phyloP scores from a whole-genome alignment of 2,329 filamentous ascomycete genomes.

The Acrodontium crateriforme region DNA sequence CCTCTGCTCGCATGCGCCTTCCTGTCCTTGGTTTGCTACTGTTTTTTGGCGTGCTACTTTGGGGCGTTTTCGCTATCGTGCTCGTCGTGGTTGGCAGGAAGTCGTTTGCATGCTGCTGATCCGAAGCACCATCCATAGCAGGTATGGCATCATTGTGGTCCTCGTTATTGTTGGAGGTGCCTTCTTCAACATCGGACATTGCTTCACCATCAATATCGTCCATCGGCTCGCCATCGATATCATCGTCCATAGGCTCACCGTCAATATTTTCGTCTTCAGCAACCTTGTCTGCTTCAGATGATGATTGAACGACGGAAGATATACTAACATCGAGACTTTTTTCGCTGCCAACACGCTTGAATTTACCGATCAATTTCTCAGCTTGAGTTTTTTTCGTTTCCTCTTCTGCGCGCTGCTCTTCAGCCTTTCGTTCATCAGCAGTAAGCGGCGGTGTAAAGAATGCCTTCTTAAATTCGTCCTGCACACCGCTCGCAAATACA shows the following conservation, averaged over 20 bases:
- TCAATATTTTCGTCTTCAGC: conserved; percentile 23
- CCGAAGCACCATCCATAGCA: conserved; percentile 2
- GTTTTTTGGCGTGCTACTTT: conserved; percentile 14
- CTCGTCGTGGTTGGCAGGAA: conserved; percentile 6
- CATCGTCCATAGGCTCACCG: conserved; percentile 25
- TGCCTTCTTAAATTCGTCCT: conserved; percentile 53
- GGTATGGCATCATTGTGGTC: not conserved
- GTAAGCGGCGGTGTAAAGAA: conserved; percentile 59
- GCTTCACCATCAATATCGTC: conserved; percentile 15
- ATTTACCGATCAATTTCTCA: conserved; percentile 24
- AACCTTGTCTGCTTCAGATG: conserved; percentile 29
- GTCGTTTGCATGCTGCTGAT: conserved; percentile 6
- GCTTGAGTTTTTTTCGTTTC: conserved; percentile 27
- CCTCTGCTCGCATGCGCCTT: conserved; percentile 60
- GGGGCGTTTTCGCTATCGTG: conserved; percentile 11
- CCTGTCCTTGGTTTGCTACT: conserved; percentile 19
- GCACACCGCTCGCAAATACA: conserved; percentile 58
- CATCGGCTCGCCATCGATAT: conserved; percentile 33
- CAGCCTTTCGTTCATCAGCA: conserved; percentile 34
- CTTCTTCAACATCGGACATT: conserved; percentile 8
- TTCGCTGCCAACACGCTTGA: conserved; percentile 40
- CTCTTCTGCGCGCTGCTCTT: conserved; percentile 43
- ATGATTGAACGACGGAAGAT: conserved; percentile 10
- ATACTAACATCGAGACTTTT: conserved; percentile 33
- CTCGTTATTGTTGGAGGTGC: conserved; percentile 11